These are phyloP conservation scores for Myxozyma neglecta DNA, from an alignment of 805 yeast genomes.

Conservation along the genomic window DNA sequence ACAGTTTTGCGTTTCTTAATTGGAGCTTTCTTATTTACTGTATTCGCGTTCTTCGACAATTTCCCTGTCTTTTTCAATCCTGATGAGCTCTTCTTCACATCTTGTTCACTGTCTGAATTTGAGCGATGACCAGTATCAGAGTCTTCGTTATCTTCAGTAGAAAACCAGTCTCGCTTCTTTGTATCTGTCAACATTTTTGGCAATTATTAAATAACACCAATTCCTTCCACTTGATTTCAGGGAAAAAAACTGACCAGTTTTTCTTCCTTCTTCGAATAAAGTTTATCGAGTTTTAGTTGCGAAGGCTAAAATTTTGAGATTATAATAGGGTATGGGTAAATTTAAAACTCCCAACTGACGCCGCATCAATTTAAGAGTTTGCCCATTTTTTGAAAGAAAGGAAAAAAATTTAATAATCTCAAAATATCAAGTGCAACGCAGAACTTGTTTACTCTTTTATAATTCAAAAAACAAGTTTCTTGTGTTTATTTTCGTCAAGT, in stretches of 20 bases:
- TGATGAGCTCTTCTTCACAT: background rate
- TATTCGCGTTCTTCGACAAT: slow-evolving; percentile 23
- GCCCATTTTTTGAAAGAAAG: background rate
- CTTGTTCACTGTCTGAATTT: slow-evolving; percentile 28
- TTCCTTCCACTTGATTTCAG: too few species aligned
- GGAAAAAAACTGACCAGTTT: too few species aligned
- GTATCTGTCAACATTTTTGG: slow-evolving; percentile 1
- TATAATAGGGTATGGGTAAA: background rate
- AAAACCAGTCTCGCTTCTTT: slow-evolving; percentile 25
- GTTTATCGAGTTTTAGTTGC: too few species aligned
- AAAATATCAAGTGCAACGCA: background rate
- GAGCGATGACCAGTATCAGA: slow-evolving; percentile 17
- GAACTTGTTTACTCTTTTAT: background rate
- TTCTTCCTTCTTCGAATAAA: too few species aligned
- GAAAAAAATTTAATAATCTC: background rate
- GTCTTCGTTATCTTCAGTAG: slow-evolving; percentile 33
- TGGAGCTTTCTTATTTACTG: slow-evolving; percentile 13
- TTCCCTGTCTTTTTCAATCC: slow-evolving; percentile 16
- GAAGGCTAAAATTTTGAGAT: too few species aligned
- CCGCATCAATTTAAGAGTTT: slow-evolving; percentile 10
- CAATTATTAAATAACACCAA: too few species aligned
- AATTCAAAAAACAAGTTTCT: background rate
- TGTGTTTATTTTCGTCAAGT: background rate
- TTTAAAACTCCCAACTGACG: slow-evolving; percentile 4
- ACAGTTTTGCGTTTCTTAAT: slow-evolving; percentile 32